phyloP scores from a whole-genome alignment of 2,329 filamentous ascomycete genomes.

The Colletotrichum chrysophilum region DNA sequence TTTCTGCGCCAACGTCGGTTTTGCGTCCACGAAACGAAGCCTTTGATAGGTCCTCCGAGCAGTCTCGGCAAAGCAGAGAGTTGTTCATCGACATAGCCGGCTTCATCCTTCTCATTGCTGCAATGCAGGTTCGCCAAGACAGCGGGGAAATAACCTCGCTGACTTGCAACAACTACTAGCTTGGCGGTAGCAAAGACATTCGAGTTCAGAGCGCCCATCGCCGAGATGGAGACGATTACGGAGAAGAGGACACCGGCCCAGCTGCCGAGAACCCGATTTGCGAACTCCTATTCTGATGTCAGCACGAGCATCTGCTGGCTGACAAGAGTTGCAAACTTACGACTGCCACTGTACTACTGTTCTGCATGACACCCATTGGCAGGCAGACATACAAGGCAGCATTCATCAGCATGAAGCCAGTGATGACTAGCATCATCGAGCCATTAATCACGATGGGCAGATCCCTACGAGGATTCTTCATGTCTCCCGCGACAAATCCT shows the following conservation, averaged over 20 bases:
- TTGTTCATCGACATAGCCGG: constrained; percentile 26
- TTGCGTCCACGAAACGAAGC: constrained; percentile 27
- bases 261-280: constrained; percentile 34
- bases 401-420: constrained; percentile 47
- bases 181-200: constrained; percentile 49
- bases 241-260: constrained; percentile 44
- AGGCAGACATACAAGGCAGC: constrained; percentile 46
- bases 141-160: constrained; percentile 31
- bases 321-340: constrained; percentile 32
- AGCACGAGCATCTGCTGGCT: constrained; percentile 21
- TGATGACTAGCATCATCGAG: constrained; percentile 44
- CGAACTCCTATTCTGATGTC: constrained; percentile 30
- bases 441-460: constrained; percentile 45
- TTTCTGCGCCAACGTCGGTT: constrained; percentile 24
- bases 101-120: constrained; percentile 30
- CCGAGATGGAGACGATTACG: constrained; percentile 42
- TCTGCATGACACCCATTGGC: constrained; percentile 42
- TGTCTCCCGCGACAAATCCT: constrained; percentile 32
- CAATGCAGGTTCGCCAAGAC: constrained; percentile 31
- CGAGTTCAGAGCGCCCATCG: constrained; percentile 45
- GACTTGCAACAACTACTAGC: constrained; percentile 41
- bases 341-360: constrained; percentile 45
- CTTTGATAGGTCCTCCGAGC: constrained; percentile 22
- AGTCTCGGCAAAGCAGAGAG: constrained; percentile 20
- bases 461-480: constrained; percentile 28